Evolutionary conservation across 352 stramenopile species (phyloP).

Genomic region (Thalassiosira delicatula): DNA sequence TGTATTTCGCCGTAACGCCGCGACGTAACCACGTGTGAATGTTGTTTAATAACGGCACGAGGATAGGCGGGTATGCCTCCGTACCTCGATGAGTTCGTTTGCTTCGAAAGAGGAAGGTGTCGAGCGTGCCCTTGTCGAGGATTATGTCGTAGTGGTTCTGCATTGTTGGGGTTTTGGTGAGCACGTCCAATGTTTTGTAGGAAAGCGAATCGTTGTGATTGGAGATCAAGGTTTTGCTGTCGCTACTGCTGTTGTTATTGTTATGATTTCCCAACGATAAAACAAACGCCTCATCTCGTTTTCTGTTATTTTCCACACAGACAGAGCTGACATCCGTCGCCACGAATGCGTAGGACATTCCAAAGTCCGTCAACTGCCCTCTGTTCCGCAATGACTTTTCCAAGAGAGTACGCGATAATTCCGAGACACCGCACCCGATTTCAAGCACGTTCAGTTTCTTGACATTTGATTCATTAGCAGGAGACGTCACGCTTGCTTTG

Average conservation of each 20-base stretch:
- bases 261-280: too few species aligned
- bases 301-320: slow-evolving; percentile 66
- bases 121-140: slow-evolving; percentile 78
- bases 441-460: slow-evolving; percentile 56
- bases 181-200: too few species aligned
- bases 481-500: too few species aligned
- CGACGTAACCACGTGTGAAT: slow-evolving; percentile 58
- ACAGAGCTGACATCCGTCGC: slow-evolving; percentile 73
- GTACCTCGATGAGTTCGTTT: slow-evolving; percentile 61
- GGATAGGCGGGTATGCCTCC: slow-evolving; percentile 31
- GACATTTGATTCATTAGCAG: not conserved
- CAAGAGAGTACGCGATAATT: slow-evolving; percentile 52
- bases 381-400: slow-evolving; percentile 27
- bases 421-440: slow-evolving; percentile 76
- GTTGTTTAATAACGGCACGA: slow-evolving; percentile 70
- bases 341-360: slow-evolving; percentile 54
- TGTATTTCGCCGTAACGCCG: slow-evolving; percentile 51
- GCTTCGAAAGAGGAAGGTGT: slow-evolving; percentile 81
- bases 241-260: too few species aligned
- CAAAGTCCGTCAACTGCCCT: too few species aligned
- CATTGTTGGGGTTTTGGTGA: too few species aligned
- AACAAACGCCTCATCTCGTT: slow-evolving; percentile 51
- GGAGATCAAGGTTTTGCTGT: too few species aligned
- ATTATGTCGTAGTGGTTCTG: slow-evolving; percentile 74
- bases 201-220: too few species aligned